These are phyloP conservation scores for Thalassiosira hispida DNA, from an alignment of 352 stramenopile species.

Conservation along the genomic window DNA sequence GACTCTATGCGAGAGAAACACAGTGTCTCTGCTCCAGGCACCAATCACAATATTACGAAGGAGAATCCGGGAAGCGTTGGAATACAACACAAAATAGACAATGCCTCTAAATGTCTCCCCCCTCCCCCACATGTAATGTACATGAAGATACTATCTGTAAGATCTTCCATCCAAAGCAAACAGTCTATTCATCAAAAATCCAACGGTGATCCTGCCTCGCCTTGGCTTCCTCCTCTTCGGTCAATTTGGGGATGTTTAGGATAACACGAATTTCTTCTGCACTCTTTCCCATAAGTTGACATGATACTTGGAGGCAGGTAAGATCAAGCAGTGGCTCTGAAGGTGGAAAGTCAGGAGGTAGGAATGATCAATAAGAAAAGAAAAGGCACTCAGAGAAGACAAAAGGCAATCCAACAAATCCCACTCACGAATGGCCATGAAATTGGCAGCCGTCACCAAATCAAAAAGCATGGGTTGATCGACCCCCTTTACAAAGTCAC, in stretches of 20 bases:
- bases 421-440: constrained; percentile 72
- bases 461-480: constrained; percentile 71
- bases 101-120: no score
- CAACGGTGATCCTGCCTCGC: constrained; percentile 72
- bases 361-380: background rate
- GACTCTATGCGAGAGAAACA: no score
- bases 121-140: background rate
- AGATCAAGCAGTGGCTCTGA: constrained; percentile 77
- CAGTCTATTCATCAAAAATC: constrained; percentile 77
- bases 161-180: background rate
- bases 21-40: no score
- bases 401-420: background rate
- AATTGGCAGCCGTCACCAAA: constrained; percentile 79
- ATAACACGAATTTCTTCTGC: constrained; percentile 79
- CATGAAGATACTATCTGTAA: background rate
- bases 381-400: background rate
- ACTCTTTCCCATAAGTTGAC: constrained; percentile 62
- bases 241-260: constrained; percentile 76
- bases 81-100: no score
- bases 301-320: constrained; percentile 71
- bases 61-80: no score
- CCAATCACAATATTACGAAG: no score
- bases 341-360: background rate
- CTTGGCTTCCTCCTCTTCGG: constrained; percentile 63
- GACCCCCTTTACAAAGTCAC: constrained; percentile 66